These are phyloP conservation scores for Ailanthus altissimus DNA, from an alignment of 345 rosid genomes.

Conservation along the genomic window DNA sequence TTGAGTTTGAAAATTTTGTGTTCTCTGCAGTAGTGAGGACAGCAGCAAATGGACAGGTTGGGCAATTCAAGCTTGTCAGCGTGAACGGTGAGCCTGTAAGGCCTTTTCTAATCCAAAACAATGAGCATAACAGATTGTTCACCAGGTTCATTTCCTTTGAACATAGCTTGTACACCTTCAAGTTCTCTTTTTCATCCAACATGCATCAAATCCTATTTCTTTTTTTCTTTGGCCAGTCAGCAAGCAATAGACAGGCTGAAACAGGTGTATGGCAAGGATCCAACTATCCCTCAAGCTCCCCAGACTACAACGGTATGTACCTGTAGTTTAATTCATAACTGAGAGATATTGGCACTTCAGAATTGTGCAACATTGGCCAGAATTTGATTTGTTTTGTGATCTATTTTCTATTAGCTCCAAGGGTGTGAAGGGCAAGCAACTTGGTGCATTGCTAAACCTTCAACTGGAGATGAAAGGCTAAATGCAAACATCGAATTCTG, in stretches of 20 bases:
- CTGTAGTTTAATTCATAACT: background rate
- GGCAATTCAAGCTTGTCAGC: background rate
- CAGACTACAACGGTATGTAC: background rate
- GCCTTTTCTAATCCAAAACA: background rate
- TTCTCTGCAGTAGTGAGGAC: too few species aligned
- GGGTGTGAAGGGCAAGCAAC: background rate
- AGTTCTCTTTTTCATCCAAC: background rate
- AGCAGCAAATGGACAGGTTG: background rate
- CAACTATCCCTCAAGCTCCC: background rate
- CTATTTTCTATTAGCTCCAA: background rate
- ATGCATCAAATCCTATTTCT: background rate
- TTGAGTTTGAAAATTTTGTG: too few species aligned
- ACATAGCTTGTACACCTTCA: background rate
- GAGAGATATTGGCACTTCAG: too few species aligned
- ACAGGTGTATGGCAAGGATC: background rate
- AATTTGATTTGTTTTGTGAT: background rate
- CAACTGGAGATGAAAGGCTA: slow-evolving; percentile 22
- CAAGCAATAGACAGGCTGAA: background rate
- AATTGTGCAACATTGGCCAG: too few species aligned
- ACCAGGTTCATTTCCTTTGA: background rate
- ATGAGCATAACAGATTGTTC: background rate
- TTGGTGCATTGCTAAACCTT: slow-evolving; percentile 40
- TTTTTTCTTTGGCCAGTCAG: background rate
- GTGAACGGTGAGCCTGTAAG: background rate
- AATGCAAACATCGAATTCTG: slow-evolving; percentile 35